phyloP scores from a whole-genome alignment of 805 yeast species.

The Suhomyces xylopsoci region DNA sequence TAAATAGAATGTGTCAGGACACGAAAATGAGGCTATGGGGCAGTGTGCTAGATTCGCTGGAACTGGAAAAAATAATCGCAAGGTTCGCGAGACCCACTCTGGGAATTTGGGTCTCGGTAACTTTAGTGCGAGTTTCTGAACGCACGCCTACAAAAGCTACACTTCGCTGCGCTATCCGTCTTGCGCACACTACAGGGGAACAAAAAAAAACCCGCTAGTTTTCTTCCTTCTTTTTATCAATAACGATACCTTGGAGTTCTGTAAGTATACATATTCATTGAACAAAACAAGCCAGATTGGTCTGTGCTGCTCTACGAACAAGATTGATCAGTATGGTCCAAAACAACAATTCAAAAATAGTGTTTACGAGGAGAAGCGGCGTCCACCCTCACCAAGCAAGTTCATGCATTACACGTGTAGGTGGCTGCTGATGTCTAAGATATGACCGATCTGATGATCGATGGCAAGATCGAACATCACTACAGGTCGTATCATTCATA shows the following conservation, averaged over 20 bases:
- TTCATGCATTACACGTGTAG: neutral
- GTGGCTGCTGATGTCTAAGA: neutral
- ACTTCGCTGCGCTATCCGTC: neutral
- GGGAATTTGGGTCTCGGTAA: neutral
- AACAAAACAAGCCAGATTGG: neutral
- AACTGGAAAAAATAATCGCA: neutral
- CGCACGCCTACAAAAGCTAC: neutral
- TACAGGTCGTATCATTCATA: neutral
- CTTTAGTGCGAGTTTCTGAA: conserved; percentile 1
- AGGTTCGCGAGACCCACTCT: neutral
- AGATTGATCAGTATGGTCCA: neutral
- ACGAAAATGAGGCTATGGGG: neutral
- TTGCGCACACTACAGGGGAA: conserved; percentile 1
- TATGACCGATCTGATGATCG: neutral
- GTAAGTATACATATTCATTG: conserved; percentile 1
- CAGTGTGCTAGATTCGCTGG: neutral
- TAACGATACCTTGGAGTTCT: conserved; percentile 2
- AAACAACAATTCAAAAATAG: neutral
- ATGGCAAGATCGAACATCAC: neutral
- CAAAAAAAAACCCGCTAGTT: conserved; percentile 1
- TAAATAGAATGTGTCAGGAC: neutral
- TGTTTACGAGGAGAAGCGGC: neutral
- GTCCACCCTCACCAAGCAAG: neutral
- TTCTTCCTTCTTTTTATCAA: conserved; percentile 4
- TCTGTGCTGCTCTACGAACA: neutral